A percentile compares a stretch with the other conserved stretches of the same genome.
Evolutionary conservation across 2,329 filamentous ascomycete species (phyloP).

Genomic region (Mycogone perniciosa): DNA sequence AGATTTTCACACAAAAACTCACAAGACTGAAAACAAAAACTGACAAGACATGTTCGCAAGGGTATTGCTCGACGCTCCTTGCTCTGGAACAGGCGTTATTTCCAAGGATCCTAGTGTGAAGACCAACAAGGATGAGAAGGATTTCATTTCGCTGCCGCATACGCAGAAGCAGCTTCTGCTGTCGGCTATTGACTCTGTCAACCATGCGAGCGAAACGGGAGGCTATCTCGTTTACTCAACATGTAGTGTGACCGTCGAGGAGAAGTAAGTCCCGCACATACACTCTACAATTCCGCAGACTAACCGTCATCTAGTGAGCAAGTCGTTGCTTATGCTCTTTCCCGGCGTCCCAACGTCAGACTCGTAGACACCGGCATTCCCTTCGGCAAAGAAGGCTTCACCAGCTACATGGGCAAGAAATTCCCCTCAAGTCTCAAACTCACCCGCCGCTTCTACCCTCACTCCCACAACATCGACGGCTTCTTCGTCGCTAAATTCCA

Average conservation of each 20-base stretch:
- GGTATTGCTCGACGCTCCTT: slow-evolving; percentile 88
- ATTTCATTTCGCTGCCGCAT: slow-evolving; percentile 90
- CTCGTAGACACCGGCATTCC: slow-evolving; percentile 85
- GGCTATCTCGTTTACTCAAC: slow-evolving; percentile 97
- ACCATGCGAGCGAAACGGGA: slow-evolving; percentile 85
- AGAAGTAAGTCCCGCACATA: slow-evolving; percentile 38
- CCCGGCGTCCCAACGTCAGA: slow-evolving; percentile 85
- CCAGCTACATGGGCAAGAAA: slow-evolving; percentile 80
- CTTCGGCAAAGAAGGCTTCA: slow-evolving; percentile 92
- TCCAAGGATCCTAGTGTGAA: slow-evolving; percentile 95
- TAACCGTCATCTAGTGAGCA: slow-evolving; percentile 46
- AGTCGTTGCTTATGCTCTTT: slow-evolving; percentile 89
- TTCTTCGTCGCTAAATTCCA: slow-evolving; percentile 99
- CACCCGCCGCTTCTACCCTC: slow-evolving; percentile 81
- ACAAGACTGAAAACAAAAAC: not conserved
- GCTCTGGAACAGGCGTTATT: slow-evolving; percentile 95
- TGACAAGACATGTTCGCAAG: not conserved
- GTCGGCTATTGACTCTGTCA: slow-evolving; percentile 88
- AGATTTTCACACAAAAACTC: not conserved
- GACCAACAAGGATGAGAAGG: slow-evolving; percentile 94
- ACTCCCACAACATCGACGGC: slow-evolving; percentile 91
- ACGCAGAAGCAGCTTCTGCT: slow-evolving; percentile 91
- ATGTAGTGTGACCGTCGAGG: slow-evolving; percentile 88
- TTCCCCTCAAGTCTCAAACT: slow-evolving; percentile 82
- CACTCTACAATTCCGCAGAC: not conserved